phyloP scores from a whole-genome alignment of 2,329 filamentous ascomycete species.

The Dothiorella sarmentorum region DNA sequence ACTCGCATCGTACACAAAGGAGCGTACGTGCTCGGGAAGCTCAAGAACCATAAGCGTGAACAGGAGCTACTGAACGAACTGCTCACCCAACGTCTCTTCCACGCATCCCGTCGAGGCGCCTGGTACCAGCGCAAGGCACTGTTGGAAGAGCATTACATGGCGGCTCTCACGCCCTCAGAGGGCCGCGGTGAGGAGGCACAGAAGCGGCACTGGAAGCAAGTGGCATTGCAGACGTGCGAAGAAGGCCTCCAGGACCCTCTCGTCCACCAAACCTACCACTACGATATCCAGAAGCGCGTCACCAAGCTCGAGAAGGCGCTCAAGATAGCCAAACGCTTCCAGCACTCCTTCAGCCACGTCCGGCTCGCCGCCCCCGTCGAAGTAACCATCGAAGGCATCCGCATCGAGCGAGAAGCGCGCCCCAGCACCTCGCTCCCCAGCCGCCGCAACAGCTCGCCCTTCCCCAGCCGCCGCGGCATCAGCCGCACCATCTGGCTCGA shows the following conservation, averaged over 20 bases:
- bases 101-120: constrained; percentile 74
- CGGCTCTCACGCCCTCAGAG: constrained; percentile 51
- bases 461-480: constrained; percentile 35
- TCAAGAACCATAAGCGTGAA: constrained; percentile 77
- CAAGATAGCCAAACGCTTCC: constrained; percentile 75
- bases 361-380: constrained; percentile 71
- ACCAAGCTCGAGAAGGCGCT: constrained; percentile 82
- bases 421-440: constrained; percentile 23
- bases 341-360: constrained; percentile 91
- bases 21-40: constrained; percentile 65
- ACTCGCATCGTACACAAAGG: constrained; percentile 91
- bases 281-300: constrained; percentile 92
- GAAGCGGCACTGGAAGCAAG: constrained; percentile 78
- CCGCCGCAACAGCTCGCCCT: constrained; percentile 21
- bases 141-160: constrained; percentile 94
- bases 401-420: constrained; percentile 66
- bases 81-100: constrained; percentile 77
- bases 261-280: constrained; percentile 89
- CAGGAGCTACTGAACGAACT: constrained; percentile 71
- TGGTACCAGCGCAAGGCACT: constrained; percentile 97
- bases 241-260: constrained; percentile 79
- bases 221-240: constrained; percentile 78
- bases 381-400: constrained; percentile 71
- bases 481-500: constrained; percentile 88
- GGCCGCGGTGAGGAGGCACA: constrained; percentile 55